Conservation (phyloP, 2,329 filamentous ascomycete genomes). For the Monilinia fructigena region DNA sequence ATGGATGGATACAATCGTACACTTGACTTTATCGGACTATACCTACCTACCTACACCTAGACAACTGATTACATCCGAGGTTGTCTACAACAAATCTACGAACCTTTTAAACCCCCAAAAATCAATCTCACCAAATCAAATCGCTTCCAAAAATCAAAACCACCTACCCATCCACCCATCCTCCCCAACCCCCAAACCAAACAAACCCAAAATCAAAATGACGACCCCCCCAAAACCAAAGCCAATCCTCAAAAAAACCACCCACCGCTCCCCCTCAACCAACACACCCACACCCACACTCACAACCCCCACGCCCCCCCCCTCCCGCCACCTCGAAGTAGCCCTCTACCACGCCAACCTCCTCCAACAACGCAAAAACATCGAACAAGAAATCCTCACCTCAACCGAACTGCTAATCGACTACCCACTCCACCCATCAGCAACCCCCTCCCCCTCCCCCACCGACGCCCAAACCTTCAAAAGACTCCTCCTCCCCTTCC, state of each 20-base stretch:
- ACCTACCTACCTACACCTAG: too few relatives aligned
- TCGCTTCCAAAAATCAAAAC: too few relatives aligned
- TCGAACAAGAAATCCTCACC: conserved; percentile 71
- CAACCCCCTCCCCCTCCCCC: conserved; percentile 52
- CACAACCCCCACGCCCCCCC: conserved; percentile 34
- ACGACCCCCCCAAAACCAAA: conserved; percentile 42
- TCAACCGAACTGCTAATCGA: conserved; percentile 61
- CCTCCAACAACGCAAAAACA: conserved; percentile 77
- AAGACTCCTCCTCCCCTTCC: conserved; percentile 67
- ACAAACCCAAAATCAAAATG: conserved; percentile 29
- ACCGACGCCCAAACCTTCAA: conserved; percentile 67
- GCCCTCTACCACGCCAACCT: conserved; percentile 80
- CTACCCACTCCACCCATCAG: conserved; percentile 45
- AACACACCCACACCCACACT: conserved; percentile 35
- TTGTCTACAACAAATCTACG: too few relatives aligned
- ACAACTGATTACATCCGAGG: too few relatives aligned
- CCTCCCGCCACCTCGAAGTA: conserved; percentile 55
- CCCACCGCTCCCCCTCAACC: conserved; percentile 41
- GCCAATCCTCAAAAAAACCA: conserved; percentile 61
- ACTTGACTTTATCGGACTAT: too few relatives aligned
- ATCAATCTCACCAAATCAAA: too few relatives aligned
- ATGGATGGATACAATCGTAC: too few relatives aligned
- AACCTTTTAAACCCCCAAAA: too few relatives aligned
- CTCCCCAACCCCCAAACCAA: not conserved
- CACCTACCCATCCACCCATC: not conserved